These are phyloP conservation scores for Cucurbita pepo DNA, from an alignment of 306 rosid genomes.

Conservation along the genomic window DNA sequence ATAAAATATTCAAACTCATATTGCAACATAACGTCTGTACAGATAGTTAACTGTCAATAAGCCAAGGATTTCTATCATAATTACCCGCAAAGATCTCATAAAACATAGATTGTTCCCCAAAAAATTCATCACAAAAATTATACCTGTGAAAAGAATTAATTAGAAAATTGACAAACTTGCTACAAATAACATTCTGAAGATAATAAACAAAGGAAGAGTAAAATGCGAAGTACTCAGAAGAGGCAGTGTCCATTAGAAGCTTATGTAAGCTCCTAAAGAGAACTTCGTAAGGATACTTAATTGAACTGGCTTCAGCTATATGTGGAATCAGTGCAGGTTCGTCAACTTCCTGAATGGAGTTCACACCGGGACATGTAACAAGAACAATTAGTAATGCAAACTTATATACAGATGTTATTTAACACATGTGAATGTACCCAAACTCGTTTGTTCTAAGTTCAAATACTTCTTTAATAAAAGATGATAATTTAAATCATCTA, in stretches of 20 bases:
- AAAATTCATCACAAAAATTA: conserved; percentile 70
- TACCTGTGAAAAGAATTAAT: conserved; percentile 32
- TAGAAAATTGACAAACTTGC: conserved; percentile 4
- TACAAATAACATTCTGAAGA: conserved; percentile 2
- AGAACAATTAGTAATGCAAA: neutral
- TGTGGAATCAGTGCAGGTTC: conserved; percentile 86
- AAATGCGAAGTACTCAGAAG: conserved; percentile 62
- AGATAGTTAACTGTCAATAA: neutral
- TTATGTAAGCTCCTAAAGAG: conserved; percentile 88
- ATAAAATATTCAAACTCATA: neutral
- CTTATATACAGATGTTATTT: neutral
- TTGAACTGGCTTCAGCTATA: conserved; percentile 81
- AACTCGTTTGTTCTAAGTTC: neutral
- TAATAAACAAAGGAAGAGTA: conserved; percentile 12
- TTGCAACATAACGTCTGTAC: neutral
- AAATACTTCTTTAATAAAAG: neutral
- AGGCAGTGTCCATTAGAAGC: conserved; percentile 82
- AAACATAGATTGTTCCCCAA: conserved; percentile 57
- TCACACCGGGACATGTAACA: conserved; percentile 5
- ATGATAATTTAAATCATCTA: neutral
- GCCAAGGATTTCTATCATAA: conserved; percentile 2
- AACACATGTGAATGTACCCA: neutral
- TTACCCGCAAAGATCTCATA: conserved; percentile 69
- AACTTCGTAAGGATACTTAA: conserved; percentile 71
- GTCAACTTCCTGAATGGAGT: conserved; percentile 52